These are phyloP conservation scores for Fusarium buxicola DNA, from an alignment of 2,329 filamentous ascomycete species.

Conservation along the genomic window DNA sequence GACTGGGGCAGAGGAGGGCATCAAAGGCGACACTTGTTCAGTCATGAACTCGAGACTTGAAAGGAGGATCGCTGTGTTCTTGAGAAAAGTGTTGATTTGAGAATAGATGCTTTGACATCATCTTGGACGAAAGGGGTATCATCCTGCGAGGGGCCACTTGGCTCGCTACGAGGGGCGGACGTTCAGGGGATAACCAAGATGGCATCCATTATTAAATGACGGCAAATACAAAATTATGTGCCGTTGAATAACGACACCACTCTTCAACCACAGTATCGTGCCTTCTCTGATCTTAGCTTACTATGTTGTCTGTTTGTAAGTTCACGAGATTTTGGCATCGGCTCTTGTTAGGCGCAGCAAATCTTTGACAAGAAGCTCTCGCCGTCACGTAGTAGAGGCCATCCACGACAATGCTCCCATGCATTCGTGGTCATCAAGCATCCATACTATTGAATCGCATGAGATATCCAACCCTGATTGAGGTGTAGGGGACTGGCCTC, in stretches of 20 bases:
- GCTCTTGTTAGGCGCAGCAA: too few relatives aligned
- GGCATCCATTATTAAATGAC: not conserved
- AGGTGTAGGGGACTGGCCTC: not conserved
- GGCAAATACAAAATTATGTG: not conserved
- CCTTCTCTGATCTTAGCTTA: too few relatives aligned
- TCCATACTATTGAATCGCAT: not conserved
- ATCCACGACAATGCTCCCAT: not conserved
- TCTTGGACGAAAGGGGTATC: constrained; percentile 19
- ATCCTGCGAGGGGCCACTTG: constrained; percentile 21
- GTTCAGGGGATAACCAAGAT: not conserved
- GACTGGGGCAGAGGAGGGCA: not conserved
- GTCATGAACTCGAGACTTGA: not conserved
- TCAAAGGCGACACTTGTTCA: not conserved
- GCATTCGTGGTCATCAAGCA: constrained; percentile 1
- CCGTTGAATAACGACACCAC: not conserved
- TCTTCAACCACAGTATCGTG: too few relatives aligned
- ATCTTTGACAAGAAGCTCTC: too few relatives aligned
- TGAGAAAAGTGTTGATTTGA: not conserved
- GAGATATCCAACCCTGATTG: not conserved
- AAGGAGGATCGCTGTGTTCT: not conserved
- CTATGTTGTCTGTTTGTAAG: too few relatives aligned
- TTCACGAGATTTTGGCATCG: too few relatives aligned
- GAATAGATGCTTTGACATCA: constrained; percentile 10
- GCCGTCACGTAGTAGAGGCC: too few relatives aligned
- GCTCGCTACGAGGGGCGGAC: constrained; percentile 5